Base-by-base conservation (phyloP, 805 yeast genomes). In the Ogataea ramenticola region DNA sequence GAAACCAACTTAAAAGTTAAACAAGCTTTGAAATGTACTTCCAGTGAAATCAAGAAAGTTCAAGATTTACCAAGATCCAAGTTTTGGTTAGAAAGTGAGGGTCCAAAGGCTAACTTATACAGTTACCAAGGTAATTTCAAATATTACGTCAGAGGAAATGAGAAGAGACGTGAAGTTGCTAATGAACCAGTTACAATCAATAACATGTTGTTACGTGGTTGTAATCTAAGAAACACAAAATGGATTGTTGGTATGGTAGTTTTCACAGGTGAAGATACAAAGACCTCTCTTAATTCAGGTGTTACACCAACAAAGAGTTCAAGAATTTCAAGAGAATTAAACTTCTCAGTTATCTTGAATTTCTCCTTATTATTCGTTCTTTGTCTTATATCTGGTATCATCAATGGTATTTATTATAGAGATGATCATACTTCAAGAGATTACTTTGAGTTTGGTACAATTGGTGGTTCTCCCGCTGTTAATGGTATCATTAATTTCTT, bases 251-350 rank as follows among this genome's bases (percentile, higher is more conserved):
- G 91, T 22, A 58, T 79, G 22, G 90, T 81, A 5, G 71, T 82
- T n/a, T 83, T 81, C 58, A 85, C 95, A 3, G 95, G 95, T 44
- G 58, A 62, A 32, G 91, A 85, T 54, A 72, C 89, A 11, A 86
- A 85, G 61, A 81, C 86, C 46, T 80, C 85, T 81, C 64, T 86
- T 48, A 85, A 86, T 58, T 72, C 90, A 3, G 93, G 93, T 41
- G 71, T 75, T 24, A 84, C 93, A 0, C 95, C 95, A 9, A 77
- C 82, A 2, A 85, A 85, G 58, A 72, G 77, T 39, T 79, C 86
- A 10, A 71, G 77, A 52, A 77, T 85, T 42, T 71, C 86, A 1
- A 67, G 77, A 34, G 83, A 82, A 50, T 71, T 86, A 52, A 86
- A 85, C 58, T 61, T 77, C 39, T 80, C 82, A 40, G 89, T 85